A percentile compares a stretch with the other conserved stretches of the same genome.
Evolutionary conservation across 1,139 yeast genomes (phyloP).

Genomic region (Candida tropicalis): DNA sequence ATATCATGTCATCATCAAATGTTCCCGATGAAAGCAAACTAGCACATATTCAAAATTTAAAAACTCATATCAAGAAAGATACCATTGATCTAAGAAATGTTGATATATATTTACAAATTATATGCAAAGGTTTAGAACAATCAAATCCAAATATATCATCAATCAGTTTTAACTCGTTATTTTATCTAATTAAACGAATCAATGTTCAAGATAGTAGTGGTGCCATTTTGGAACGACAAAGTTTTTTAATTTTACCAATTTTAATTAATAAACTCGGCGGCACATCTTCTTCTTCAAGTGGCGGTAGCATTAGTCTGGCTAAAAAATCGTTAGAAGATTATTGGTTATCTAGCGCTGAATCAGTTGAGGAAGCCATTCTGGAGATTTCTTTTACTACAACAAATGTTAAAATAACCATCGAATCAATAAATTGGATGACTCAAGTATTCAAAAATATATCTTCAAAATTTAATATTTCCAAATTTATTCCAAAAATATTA

Average conservation of each 20-base stretch:
- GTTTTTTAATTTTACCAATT: slow-evolving; percentile 57
- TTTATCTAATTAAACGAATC: slow-evolving; percentile 76
- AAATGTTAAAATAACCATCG: slow-evolving; percentile 47
- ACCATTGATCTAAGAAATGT: slow-evolving; percentile 57
- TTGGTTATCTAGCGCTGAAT: slow-evolving; percentile 64
- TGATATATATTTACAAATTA: slow-evolving; percentile 59
- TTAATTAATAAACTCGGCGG: slow-evolving; percentile 54
- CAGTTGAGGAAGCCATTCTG: slow-evolving; percentile 52
- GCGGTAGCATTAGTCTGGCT: slow-evolving; percentile 28
- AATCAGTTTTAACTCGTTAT: slow-evolving; percentile 64
- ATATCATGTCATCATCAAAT: slow-evolving; percentile 24
- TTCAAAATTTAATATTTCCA: slow-evolving; percentile 34
- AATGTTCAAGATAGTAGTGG: slow-evolving; percentile 67
- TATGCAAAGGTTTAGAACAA: slow-evolving; percentile 49
- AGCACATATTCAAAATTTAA: slow-evolving; percentile 51
- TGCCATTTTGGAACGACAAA: slow-evolving; percentile 47
- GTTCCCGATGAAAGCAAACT: slow-evolving; percentile 30
- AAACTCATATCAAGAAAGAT: slow-evolving; percentile 71
- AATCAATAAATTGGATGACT: slow-evolving; percentile 38
- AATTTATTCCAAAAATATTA: slow-evolving; percentile 26
- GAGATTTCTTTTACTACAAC: slow-evolving; percentile 53
- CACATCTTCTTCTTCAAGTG: slow-evolving; percentile 32
- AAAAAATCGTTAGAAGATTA: slow-evolving; percentile 62
- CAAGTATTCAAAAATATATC: slow-evolving; percentile 34
- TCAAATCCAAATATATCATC: slow-evolving; percentile 45